Base-by-base conservation (phyloP, 2,329 filamentous ascomycete genomes). In the Elsinoe fawcettii region DNA sequence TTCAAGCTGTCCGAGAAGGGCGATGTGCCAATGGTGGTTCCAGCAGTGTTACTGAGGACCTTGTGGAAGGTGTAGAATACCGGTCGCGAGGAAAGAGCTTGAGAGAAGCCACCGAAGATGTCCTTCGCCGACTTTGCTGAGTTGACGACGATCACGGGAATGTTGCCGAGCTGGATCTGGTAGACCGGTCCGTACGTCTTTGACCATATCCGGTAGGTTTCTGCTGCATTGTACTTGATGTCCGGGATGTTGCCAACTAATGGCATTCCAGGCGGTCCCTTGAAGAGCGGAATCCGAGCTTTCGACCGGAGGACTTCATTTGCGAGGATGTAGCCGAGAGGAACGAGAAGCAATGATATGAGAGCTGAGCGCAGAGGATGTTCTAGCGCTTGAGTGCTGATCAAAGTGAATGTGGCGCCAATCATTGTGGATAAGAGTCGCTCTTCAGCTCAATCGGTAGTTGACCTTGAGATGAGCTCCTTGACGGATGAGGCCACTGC, bases 11-110 rank as follows among this genome's bases (percentile, higher is more conserved):
- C 83, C 56, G 78, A 82, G 65, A 84, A 87, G 0, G 84, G 84
- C 0, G 81, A 83, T 0, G 84, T 87, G 0, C 84, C 84, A 57
- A 87, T 86, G 0, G 84, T 87, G 0, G 83, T 86, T 5, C 83
- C 83, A 1, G 82, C 79, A 0, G 83, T 86, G 43, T 84, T 81
- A 2, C 81, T 84, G 1, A 85, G 73, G 2, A 85, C 78, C 61
- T 74, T 75, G 55, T 76, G 73, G 59, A 76, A 75, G 1, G 74
- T 75, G 65, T 74, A 74, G 57, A 75, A 74, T 5, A 74, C 71
- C 0, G 74, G 73, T 16, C 73, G 64, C 5, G 70, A 72, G 57
- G 69, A 72, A 55, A 75, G 61, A 2, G 72, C 71, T 58, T 74
- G 70, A 49, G 70, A 72, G 56, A 74, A 69, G 9, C 70, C 66